A percentile compares a stretch with the other conserved stretches of the same genome.
phyloP scores from a whole-genome alignment of 345 rosid species.

The Gossypium australe region DNA sequence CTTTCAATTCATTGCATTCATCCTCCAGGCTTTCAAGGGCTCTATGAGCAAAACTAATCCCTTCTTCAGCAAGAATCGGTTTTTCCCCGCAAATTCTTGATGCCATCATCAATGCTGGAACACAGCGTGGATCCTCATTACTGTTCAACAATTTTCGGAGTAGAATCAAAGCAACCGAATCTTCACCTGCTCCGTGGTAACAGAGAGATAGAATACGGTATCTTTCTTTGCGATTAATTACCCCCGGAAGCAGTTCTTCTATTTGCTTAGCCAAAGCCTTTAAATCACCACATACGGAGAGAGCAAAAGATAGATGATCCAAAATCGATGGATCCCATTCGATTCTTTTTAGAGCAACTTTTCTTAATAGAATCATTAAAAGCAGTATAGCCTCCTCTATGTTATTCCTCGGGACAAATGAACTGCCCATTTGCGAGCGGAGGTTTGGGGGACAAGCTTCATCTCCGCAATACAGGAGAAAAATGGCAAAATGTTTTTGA shows the following conservation, averaged over 20 bases:
- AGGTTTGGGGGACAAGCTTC: constrained; percentile 75
- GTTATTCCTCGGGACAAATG: constrained; percentile 68
- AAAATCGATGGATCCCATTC: constrained; percentile 70
- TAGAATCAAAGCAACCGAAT: constrained; percentile 55
- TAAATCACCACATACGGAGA: constrained; percentile 53
- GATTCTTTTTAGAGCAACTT: constrained; percentile 51
- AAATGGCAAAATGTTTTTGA: constrained; percentile 66
- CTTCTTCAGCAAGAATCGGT: constrained; percentile 56
- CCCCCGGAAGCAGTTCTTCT: constrained; percentile 65
- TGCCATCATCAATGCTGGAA: constrained; percentile 57
- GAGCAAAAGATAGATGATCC: constrained; percentile 75
- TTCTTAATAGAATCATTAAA: constrained; percentile 62
- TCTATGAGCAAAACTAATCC: constrained; percentile 48
- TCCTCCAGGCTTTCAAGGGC: constrained; percentile 39
- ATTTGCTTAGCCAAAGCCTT: constrained; percentile 50
- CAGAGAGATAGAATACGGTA: constrained; percentile 54
- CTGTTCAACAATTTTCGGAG: constrained; percentile 47
- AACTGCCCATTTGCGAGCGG: constrained; percentile 57
- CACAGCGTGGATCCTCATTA: constrained; percentile 43
- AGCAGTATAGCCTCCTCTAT: constrained; percentile 80
- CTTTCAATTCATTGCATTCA: constrained; percentile 43
- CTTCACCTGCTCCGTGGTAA: constrained; percentile 62
- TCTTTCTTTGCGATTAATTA: constrained; percentile 45
- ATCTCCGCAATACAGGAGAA: constrained; percentile 68
- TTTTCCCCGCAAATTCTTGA: constrained; percentile 56